Percentiles rank a stretch among this genome's conserved stretches.
These are phyloP conservation scores for Claviceps sorghi DNA, from an alignment of 2,329 filamentous ascomycete species.

Conservation along the genomic window DNA sequence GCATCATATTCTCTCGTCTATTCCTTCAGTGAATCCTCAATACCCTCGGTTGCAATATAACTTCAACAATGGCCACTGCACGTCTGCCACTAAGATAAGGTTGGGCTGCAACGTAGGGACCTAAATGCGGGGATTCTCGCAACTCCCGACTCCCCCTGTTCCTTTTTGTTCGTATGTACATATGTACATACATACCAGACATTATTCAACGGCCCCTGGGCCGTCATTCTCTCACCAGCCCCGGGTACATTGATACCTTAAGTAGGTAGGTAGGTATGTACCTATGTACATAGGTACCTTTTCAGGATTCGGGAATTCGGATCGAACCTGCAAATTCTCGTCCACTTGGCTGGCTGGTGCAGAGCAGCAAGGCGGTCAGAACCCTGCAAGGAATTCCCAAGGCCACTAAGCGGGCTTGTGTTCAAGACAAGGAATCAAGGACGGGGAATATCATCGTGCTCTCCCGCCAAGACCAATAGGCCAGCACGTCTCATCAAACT, in stretches of 20 bases:
- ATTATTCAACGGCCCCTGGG: neutral
- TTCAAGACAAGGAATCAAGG: neutral
- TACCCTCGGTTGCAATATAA: neutral
- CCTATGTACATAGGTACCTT: neutral
- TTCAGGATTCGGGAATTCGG: neutral
- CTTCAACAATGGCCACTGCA: neutral
- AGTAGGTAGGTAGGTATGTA: neutral
- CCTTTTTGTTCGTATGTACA: neutral
- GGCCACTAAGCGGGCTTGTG: neutral
- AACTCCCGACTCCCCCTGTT: neutral
- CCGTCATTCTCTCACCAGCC: neutral
- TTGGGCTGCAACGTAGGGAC: constrained; percentile 1
- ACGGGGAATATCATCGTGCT: neutral
- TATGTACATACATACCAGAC: too few species aligned
- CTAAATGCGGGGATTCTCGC: neutral
- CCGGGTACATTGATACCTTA: neutral
- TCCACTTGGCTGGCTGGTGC: neutral
- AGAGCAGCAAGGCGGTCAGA: neutral
- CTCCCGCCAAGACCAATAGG: neutral
- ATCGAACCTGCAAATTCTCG: neutral
- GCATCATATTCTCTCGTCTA: neutral
- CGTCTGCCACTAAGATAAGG: neutral
- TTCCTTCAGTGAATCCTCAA: neutral
- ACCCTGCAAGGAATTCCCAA: neutral
- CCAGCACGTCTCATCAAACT: neutral